These are phyloP conservation scores for Aspergillus biplanus DNA, from an alignment of 495 filamentous ascomycete species.

Conservation along the genomic window DNA sequence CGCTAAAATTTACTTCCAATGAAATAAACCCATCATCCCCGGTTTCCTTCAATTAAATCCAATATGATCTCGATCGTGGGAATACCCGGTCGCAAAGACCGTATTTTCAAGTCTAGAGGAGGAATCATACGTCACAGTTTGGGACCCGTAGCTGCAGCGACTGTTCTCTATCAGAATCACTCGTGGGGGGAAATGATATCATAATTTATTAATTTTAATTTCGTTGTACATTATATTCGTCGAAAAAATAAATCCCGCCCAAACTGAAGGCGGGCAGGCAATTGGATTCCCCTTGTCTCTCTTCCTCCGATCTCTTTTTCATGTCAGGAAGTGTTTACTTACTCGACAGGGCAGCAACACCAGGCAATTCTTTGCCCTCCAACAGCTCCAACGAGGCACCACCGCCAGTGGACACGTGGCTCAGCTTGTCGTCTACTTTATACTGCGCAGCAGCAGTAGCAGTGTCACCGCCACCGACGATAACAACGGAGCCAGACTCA, in stretches of 20 bases:
- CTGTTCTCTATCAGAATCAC: constrained; percentile 21
- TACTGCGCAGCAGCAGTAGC: constrained; percentile 98
- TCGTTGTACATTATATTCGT: constrained; percentile 38
- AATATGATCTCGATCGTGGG: too few relatives aligned
- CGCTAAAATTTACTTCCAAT: too few relatives aligned
- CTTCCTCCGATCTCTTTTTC: constrained; percentile 4
- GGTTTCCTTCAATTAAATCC: too few relatives aligned
- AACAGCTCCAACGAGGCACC: constrained; percentile 94
- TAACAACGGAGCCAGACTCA: constrained; percentile 84
- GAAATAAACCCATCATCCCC: too few relatives aligned
- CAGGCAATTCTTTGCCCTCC: constrained; percentile 96
- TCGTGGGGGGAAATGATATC: constrained; percentile 16
- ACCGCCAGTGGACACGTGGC: constrained; percentile 96
- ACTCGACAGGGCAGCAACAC: constrained; percentile 92
- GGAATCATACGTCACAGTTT: constrained; percentile 23
- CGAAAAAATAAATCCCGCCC: constrained; percentile 7
- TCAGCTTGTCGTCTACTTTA: constrained; percentile 91
- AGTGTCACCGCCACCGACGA: constrained; percentile 98
- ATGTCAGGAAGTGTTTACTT: constrained; percentile 54
- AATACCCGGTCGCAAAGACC: background rate
- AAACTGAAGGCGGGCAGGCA: constrained; percentile 3
- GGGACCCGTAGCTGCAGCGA: constrained; percentile 33
- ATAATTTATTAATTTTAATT: constrained; percentile 57
- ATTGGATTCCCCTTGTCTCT: background rate
- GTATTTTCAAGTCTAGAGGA: background rate